These are phyloP conservation scores for Chaetomiaceae sp. DNA, from an alignment of 2,329 filamentous ascomycete genomes.

Conservation along the genomic window DNA sequence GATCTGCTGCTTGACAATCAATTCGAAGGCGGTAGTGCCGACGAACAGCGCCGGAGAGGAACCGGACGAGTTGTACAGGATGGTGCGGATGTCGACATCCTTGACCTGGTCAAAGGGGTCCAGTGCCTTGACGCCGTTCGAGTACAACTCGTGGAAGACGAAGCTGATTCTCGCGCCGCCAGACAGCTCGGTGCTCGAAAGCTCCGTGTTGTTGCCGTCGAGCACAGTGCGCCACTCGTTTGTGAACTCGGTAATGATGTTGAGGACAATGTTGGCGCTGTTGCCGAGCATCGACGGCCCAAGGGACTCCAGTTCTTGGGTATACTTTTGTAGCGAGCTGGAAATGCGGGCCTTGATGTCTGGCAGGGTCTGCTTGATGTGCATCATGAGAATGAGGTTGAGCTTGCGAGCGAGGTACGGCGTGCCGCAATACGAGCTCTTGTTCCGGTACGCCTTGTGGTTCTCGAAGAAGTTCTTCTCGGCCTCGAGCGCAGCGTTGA, in stretches of 20 bases:
- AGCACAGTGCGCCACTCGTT: conserved; percentile 96
- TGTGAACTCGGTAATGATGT: conserved; percentile 98
- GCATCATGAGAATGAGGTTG: conserved; percentile 99
- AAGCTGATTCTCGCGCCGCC: conserved; percentile 98
- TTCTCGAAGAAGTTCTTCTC: conserved; percentile 98
- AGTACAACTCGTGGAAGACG: conserved; percentile 97
- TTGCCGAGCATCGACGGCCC: conserved; percentile 96
- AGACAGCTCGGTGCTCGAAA: conserved; percentile 90
- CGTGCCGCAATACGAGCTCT: conserved; percentile 97
- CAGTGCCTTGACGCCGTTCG: conserved; percentile 94
- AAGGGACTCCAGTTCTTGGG: conserved; percentile 71
- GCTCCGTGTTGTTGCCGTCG: conserved; percentile 93
- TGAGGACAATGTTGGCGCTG: conserved; percentile 91
- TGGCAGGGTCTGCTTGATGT: conserved; percentile 98
- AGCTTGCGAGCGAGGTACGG: conserved; percentile 95
- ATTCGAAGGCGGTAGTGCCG: conserved; percentile 94
- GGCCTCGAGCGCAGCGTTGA: conserved; percentile 82
- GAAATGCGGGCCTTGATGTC: conserved; percentile 97
- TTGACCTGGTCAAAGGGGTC: conserved; percentile 98
- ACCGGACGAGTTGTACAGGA: conserved; percentile 98
- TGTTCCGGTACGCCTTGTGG: conserved; percentile 97
- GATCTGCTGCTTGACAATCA: conserved; percentile 98
- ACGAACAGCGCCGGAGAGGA: conserved; percentile 96
- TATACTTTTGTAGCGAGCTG: conserved; percentile 91
- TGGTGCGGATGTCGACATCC: conserved; percentile 93